Conservation (phyloP, 2,329 filamentous ascomycete genomes). For the Bretziella fagacearum region DNA sequence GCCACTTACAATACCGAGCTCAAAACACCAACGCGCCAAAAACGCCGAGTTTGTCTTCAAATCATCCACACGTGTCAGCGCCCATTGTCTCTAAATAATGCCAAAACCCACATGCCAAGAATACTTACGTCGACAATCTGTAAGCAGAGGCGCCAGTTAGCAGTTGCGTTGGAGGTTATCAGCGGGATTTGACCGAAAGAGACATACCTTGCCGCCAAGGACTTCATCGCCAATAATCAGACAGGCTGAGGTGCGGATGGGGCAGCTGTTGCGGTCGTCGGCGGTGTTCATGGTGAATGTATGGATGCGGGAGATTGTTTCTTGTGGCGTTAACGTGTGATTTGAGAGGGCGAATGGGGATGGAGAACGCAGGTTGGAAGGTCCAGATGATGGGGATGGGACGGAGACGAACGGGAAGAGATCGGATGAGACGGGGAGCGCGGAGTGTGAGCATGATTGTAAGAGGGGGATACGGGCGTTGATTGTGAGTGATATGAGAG, state of each 20-base stretch:
- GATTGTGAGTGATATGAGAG: too few species aligned
- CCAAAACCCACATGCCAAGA: too few species aligned
- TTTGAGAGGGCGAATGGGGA: neutral
- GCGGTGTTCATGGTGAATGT: slow-evolving; percentile 26
- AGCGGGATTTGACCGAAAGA: too few species aligned
- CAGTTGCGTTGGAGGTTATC: too few species aligned
- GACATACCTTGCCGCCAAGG: slow-evolving; percentile 69
- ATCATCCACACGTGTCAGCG: neutral
- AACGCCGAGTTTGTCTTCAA: slow-evolving; percentile 41
- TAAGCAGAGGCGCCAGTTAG: neutral
- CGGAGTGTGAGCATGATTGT: too few species aligned
- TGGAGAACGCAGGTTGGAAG: neutral
- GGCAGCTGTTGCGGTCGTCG: slow-evolving; percentile 41
- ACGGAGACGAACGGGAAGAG: too few species aligned
- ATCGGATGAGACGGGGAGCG: too few species aligned
- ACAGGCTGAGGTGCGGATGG: slow-evolving; percentile 78
- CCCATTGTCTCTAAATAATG: neutral
- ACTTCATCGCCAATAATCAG: slow-evolving; percentile 97
- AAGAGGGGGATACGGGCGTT: too few species aligned
- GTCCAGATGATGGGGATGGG: too few species aligned
- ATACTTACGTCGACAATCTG: slow-evolving; percentile 14
- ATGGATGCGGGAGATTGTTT: slow-evolving; percentile 8
- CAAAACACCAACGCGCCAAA: slow-evolving; percentile 48
- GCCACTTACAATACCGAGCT: slow-evolving; percentile 37
- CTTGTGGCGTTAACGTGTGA: neutral